Evolutionary conservation across 441 rosid species (phyloP), one percentile per base, ranked within the genome.

Genomic region (Metrosideros polymorpha): DNA sequence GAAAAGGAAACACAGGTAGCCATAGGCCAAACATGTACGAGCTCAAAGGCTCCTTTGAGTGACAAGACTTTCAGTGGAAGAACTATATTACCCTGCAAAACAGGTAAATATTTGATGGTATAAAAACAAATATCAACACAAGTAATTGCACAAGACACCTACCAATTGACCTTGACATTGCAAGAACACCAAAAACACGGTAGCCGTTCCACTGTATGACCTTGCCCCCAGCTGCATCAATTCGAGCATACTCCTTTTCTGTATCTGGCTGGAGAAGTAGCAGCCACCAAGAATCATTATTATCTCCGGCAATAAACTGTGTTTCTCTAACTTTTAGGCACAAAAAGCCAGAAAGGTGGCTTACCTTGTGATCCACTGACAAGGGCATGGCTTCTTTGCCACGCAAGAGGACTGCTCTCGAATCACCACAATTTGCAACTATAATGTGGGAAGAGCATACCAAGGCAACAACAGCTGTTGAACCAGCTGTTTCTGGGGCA

Each of bases 1-100:
- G 54, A 86, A 89, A 85, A 82, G 88, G 63, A 89, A 92, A 84
- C 93, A 92, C 47, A 87, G 90, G 83, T 91, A 94, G 85, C 92
- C 94, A 7, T 89, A 88, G 56, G 87, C 91, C 89, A 93, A 87
- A 82, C 93, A 91, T 86, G 90, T 91, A 55, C 91, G 86, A 89
- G 92, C 93, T 32, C 43, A 85, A 87, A 52, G 93, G 51, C 87
- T 92, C 92, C 85, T 92, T 93, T 79, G 89, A 92, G 83, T 51
- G 88, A 86, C 94, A 91, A 87, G 94, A 89, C 83, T 88, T 93
- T 87, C 90, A 88, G 86, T 90, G 92, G 55, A 92, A 93, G 92
- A 32, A 93, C 93, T 85, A 19, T 22, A 39, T 71, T 61, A 89
- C 85, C 91, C 95, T 86, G 89, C 92, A 85, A 91, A 89, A 89